Conservation (phyloP, 1,284 basidiomycete species). For the Irpex lacteus region DNA sequence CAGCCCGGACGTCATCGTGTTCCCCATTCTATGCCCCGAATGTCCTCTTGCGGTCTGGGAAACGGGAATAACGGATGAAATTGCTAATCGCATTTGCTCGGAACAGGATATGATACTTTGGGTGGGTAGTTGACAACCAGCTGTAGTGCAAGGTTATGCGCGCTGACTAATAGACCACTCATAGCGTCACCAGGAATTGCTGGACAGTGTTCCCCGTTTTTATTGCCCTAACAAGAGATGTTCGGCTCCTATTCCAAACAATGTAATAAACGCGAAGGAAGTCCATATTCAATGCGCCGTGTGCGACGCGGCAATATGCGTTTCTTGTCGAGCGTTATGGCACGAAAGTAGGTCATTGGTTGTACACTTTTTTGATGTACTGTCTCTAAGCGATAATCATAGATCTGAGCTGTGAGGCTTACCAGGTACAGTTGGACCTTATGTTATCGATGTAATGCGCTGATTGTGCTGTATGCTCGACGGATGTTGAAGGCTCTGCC, state of each 20-base stretch:
- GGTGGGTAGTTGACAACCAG: slow-evolving; percentile 23
- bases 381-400: neutral
- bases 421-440: slow-evolving; percentile 22
- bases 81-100: slow-evolving; percentile 32
- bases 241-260: slow-evolving; percentile 32
- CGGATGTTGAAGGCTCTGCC: slow-evolving; percentile 32
- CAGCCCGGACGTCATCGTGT: slow-evolving; percentile 29
- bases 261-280: slow-evolving; percentile 34
- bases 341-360: slow-evolving; percentile 29
- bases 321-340: slow-evolving; percentile 35
- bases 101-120: slow-evolving; percentile 35
- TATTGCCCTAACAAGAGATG: slow-evolving; percentile 41
- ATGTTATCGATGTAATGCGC: neutral
- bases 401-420: slow-evolving; percentile 38
- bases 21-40: slow-evolving; percentile 40
- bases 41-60: slow-evolving; percentile 32
- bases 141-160: neutral
- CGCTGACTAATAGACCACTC: neutral
- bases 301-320: slow-evolving; percentile 33
- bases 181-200: slow-evolving; percentile 36
- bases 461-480: neutral
- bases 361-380: neutral
- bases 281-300: slow-evolving; percentile 35
- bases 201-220: slow-evolving; percentile 35
- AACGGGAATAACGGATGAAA: slow-evolving; percentile 34